Percentiles rank a stretch among this genome's conserved stretches.
Conservation (phyloP, 179 eudicot species). For the Heliamphora pulchella region DNA sequence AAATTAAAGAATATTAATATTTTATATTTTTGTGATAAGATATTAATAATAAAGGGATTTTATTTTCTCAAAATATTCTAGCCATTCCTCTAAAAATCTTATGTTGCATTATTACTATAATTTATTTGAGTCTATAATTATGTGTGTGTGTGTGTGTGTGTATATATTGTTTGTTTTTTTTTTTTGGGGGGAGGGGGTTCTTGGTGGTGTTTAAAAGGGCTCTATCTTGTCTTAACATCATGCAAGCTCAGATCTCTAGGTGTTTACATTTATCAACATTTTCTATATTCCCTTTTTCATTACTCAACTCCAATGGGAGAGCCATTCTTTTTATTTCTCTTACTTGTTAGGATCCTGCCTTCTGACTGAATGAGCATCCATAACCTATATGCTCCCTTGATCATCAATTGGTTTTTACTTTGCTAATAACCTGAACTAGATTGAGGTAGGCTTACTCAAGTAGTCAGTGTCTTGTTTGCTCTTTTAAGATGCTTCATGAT, state of each 20-base stretch:
- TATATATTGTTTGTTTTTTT: too few species aligned
- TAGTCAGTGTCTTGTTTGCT: background rate
- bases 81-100: too few species aligned
- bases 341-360: background rate
- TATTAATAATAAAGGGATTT: too few species aligned
- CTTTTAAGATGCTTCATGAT: background rate
- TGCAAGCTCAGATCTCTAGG: background rate
- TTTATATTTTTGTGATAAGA: too few species aligned
- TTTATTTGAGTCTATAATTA: background rate
- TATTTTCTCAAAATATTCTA: too few species aligned
- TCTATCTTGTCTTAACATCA: background rate
- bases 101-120: background rate
- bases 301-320: too few species aligned
- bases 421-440: background rate
- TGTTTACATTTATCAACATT: background rate
- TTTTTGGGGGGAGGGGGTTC: too few species aligned
- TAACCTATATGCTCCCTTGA: background rate
- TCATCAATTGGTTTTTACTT: background rate
- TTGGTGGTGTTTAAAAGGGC: background rate
- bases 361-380: background rate
- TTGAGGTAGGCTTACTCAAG: background rate
- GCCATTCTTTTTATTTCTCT: background rate
- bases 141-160: too few species aligned
- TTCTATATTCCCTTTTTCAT: background rate
- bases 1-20: too few species aligned